These are phyloP conservation scores for Phyllostachys edulis DNA, from an alignment of 176 grass and related monocot species.

Conservation along the genomic window DNA sequence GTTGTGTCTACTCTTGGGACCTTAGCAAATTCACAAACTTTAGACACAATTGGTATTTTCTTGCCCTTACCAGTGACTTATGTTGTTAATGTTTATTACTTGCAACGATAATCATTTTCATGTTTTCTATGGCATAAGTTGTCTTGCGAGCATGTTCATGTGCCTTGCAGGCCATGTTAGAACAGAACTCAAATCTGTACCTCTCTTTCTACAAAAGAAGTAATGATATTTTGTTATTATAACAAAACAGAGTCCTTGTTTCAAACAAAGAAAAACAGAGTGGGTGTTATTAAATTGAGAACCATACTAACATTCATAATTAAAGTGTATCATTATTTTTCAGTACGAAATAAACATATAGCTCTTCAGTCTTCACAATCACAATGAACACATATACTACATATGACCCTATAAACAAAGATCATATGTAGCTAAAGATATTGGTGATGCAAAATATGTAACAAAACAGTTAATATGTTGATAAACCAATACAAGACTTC, in stretches of 20 bases:
- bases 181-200: not conserved
- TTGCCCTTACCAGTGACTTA: conserved; percentile 21
- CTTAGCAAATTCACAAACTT: conserved; percentile 78
- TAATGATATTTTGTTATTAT: no score
- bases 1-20: conserved; percentile 71
- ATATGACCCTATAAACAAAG: not conserved
- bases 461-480: conserved; percentile 5
- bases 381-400: not conserved
- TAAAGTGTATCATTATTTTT: not conserved
- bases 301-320: not conserved
- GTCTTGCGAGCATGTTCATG: not conserved
- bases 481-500: not conserved
- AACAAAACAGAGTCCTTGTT: no score
- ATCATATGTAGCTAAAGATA: not conserved
- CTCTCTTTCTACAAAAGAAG: not conserved
- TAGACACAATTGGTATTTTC: conserved; percentile 81
- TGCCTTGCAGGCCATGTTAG: no score
- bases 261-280: not conserved
- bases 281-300: not conserved
- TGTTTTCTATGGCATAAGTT: conserved; percentile 23
- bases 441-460: not conserved
- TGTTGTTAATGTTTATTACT: conserved; percentile 24
- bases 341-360: not conserved
- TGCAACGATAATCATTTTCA: conserved; percentile 5
- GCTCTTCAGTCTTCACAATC: not conserved